A percentile compares a stretch with the other conserved stretches of the same genome.
Conservation (phyloP, 2,329 filamentous ascomycete genomes). For the Aspergillus quadricinctus region DNA sequence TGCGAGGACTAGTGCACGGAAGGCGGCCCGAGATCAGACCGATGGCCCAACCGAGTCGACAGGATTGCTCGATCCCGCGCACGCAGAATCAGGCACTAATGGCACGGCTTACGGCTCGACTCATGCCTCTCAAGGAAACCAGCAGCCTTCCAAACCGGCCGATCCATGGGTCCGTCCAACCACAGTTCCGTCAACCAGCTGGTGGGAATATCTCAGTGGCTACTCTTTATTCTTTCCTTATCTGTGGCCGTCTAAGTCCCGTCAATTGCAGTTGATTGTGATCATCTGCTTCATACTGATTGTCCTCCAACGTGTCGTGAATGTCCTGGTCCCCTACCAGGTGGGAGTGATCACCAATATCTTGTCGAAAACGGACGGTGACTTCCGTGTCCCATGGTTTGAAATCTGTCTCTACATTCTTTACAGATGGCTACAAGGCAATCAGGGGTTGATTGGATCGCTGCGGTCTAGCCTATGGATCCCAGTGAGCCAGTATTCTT, state of each 20-base stretch:
- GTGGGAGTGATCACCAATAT: constrained; percentile 74
- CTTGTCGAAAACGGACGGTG: constrained; percentile 57
- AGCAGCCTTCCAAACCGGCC: constrained; percentile 42
- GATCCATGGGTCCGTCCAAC: constrained; percentile 87
- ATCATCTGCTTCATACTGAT: constrained; percentile 78
- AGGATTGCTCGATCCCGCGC: constrained; percentile 36
- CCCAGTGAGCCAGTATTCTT: constrained; percentile 94
- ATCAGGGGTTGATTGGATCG: constrained; percentile 80
- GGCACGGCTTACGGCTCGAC: constrained; percentile 50
- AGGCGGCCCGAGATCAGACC: constrained; percentile 22
- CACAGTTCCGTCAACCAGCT: constrained; percentile 79
- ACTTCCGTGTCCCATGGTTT: constrained; percentile 63
- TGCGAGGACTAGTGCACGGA: constrained; percentile 39
- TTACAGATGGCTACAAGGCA: constrained; percentile 79
- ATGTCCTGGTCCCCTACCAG: constrained; percentile 79
- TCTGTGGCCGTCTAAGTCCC: constrained; percentile 84
- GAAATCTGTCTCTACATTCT: constrained; percentile 72
- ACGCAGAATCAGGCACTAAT: constrained; percentile 45
- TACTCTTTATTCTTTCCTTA: constrained; percentile 96
- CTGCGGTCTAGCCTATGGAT: constrained; percentile 85
- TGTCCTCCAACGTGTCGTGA: constrained; percentile 74
- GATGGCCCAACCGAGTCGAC: constrained; percentile 42
- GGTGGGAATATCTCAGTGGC: constrained; percentile 92
- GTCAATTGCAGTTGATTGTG: constrained; percentile 71
- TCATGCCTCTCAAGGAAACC: constrained; percentile 32